Evolutionary conservation across 164 flowering plant genomes (phyloP).

Genomic region (Macadamia tetraphylla): DNA sequence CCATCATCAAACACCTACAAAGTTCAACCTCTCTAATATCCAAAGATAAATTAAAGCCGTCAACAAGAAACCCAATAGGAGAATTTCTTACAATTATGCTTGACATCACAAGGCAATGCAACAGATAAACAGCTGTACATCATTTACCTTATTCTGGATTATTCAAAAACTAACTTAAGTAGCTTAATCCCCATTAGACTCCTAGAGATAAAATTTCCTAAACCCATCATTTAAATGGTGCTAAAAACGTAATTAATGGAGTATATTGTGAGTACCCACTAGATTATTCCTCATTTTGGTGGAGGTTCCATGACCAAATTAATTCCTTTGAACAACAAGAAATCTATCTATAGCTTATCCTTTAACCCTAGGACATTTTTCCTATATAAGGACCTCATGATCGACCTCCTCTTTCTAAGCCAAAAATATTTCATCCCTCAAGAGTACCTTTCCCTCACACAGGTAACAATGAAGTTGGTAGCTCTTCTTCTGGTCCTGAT

Average conservation of each 20-base stretch:
- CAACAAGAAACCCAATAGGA: not conserved
- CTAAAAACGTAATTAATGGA: slow-evolving; percentile 7
- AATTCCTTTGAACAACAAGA: not conserved
- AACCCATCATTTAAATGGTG: slow-evolving; percentile 2
- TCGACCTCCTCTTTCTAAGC: not conserved
- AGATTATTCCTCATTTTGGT: slow-evolving; percentile 22
- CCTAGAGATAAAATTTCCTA: slow-evolving; percentile 9
- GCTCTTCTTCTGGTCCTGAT: slow-evolving; percentile 14
- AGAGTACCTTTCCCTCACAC: not conserved
- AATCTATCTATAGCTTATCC: slow-evolving; percentile 1
- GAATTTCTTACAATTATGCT: not conserved
- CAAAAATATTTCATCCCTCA: not conserved
- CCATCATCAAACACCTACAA: not conserved
- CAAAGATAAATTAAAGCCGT: not conserved
- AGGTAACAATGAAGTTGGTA: slow-evolving; percentile 7
- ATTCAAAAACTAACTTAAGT: slow-evolving; percentile 7
- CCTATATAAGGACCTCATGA: not conserved
- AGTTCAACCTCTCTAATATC: not conserved
- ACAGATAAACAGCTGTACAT: slow-evolving; percentile 5
- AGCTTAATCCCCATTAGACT: slow-evolving; percentile 9
- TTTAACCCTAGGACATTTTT: not conserved
- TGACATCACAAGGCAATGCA: slow-evolving; percentile 13
- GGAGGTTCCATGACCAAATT: slow-evolving; percentile 18
- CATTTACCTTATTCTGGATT: slow-evolving; percentile 4
- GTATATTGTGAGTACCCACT: slow-evolving; percentile 22